Percentiles rank a stretch among this genome's conserved stretches.
These are phyloP conservation scores for Fraxinus paxiana DNA, from an alignment of 305 asterid species.

Conservation along the genomic window DNA sequence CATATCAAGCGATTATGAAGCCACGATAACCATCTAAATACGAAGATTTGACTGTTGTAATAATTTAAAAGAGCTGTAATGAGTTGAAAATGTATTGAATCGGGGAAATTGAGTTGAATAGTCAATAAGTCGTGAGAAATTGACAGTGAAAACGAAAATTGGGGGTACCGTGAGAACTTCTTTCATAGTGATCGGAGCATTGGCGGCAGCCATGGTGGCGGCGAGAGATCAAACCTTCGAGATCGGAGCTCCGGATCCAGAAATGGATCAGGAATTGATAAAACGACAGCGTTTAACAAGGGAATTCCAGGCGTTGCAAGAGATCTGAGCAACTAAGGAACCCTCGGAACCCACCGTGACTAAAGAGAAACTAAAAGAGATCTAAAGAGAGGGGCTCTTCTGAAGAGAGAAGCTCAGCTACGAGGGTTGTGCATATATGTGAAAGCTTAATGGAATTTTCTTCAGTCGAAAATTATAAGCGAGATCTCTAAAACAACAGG, in stretches of 20 bases:
- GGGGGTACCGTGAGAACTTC: constrained; percentile 53
- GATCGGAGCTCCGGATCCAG: constrained; percentile 40
- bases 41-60: neutral
- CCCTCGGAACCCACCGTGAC: neutral
- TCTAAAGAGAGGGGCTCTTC: constrained; percentile 3
- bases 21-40: neutral
- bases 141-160: neutral
- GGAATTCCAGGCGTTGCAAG: neutral
- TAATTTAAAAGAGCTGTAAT: constrained; percentile 8
- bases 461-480: constrained; percentile 15
- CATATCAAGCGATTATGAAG: constrained; percentile 25
- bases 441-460: constrained; percentile 20
- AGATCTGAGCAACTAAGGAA: neutral
- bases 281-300: neutral
- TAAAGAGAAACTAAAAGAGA: constrained; percentile 11
- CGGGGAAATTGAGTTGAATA: constrained; percentile 13
- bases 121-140: neutral
- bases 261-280: neutral
- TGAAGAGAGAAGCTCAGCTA: constrained; percentile 24
- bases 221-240: constrained; percentile 25
- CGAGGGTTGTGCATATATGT: constrained; percentile 6
- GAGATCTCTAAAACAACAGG: constrained; percentile 29
- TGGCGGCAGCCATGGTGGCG: constrained; percentile 56
- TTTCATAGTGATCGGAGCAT: constrained; percentile 64
- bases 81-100: constrained; percentile 13